phyloP scores from a whole-genome alignment of 768 basidiomycete species.

The Obba rivulosa region DNA sequence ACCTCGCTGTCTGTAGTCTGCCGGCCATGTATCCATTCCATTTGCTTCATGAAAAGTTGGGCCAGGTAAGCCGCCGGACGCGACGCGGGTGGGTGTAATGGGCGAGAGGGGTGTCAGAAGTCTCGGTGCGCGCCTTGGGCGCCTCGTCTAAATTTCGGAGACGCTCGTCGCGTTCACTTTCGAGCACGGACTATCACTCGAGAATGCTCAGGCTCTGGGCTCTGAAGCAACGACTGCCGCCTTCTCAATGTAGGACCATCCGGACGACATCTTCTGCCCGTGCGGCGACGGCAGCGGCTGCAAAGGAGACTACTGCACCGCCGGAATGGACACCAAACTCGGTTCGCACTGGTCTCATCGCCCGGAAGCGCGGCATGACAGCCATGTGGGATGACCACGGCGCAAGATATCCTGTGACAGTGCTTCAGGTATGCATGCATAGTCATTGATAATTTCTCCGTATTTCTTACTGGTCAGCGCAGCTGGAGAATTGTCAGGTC shows the following conservation, averaged over 20 bases:
- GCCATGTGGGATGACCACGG: constrained; percentile 90
- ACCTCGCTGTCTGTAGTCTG: constrained; percentile 32
- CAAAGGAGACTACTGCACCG: constrained; percentile 11
- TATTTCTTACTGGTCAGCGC: constrained; percentile 14
- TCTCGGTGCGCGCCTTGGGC: not conserved
- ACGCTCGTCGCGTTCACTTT: constrained; percentile 5
- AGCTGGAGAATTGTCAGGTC: constrained; percentile 89
- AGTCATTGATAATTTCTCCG: not conserved
- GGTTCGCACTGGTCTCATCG: constrained; percentile 87
- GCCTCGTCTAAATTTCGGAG: constrained; percentile 11
- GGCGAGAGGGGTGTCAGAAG: constrained; percentile 8
- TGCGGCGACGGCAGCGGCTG: constrained; percentile 27
- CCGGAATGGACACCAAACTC: constrained; percentile 82
- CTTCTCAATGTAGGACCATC: constrained; percentile 33
- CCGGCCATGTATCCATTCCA: constrained; percentile 80
- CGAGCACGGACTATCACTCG: constrained; percentile 7
- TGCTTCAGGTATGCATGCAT: constrained; percentile 67
- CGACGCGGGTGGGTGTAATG: not conserved
- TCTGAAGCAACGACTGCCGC: constrained; percentile 33
- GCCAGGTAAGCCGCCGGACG: not conserved
- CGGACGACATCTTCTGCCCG: constrained; percentile 36
- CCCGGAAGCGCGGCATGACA: constrained; percentile 94
- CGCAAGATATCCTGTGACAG: constrained; percentile 82
- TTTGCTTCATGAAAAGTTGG: constrained; percentile 26
- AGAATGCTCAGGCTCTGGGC: constrained; percentile 52